These are phyloP conservation scores for Coelastrella sp. DNA, from an alignment of 139 green algal species.

Conservation along the genomic window DNA sequence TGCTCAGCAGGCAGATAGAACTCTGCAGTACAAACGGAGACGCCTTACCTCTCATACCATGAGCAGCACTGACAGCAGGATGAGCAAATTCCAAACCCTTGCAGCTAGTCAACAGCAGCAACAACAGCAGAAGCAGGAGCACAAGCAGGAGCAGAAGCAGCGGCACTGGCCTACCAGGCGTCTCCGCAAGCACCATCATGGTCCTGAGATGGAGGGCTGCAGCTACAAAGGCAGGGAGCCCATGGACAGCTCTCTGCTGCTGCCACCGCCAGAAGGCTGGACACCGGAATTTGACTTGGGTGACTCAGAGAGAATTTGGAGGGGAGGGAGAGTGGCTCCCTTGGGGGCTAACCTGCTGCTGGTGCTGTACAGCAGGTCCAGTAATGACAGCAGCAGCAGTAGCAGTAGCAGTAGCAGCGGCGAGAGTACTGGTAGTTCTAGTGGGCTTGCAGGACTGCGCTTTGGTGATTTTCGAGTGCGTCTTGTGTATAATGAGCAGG, in stretches of 20 bases:
- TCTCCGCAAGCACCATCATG: conserved; percentile 24
- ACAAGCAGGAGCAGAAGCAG: conserved; percentile 16
- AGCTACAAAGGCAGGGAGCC: conserved; percentile 39
- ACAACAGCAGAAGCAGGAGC: neutral
- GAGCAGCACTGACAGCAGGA: conserved; percentile 27
- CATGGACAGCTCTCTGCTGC: neutral
- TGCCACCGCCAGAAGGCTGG: conserved; percentile 43
- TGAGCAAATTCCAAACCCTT: neutral
- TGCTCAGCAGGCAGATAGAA: neutral
- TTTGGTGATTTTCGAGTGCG: conserved; percentile 37
- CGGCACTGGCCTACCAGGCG: conserved; percentile 18
- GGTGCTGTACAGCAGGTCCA: conserved; percentile 54
- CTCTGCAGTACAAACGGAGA: neutral
- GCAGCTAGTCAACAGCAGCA: neutral
- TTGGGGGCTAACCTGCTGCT: conserved; percentile 58
- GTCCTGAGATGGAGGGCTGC: neutral
- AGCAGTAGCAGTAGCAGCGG: neutral
- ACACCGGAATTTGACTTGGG: neutral
- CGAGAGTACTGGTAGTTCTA: neutral
- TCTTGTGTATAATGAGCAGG: conserved; percentile 67
- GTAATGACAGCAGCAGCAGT: conserved; percentile 9
- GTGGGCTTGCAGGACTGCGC: neutral
- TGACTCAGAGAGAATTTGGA: conserved; percentile 50
- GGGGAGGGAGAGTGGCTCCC: conserved; percentile 55
- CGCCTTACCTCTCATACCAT: neutral